These are phyloP conservation scores for Cryptococcus depauperatus DNA, from an alignment of 1,284 basidiomycete species.

Conservation along the genomic window DNA sequence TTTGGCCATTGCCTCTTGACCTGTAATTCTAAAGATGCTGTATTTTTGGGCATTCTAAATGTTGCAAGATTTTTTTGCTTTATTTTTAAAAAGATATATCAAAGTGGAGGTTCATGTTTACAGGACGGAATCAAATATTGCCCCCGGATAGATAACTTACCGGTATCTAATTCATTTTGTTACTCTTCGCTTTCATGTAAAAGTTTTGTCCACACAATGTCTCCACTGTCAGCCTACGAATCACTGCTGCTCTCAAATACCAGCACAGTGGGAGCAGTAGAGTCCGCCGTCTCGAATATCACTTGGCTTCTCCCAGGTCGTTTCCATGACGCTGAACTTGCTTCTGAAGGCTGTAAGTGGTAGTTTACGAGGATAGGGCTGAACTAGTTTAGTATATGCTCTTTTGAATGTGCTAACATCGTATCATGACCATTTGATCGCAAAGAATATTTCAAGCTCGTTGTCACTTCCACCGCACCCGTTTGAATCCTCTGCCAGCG, in stretches of 20 bases:
- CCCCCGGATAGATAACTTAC: too few relatives aligned
- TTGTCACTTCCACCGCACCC: conserved; percentile 55
- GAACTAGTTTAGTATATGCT: conserved; percentile 28
- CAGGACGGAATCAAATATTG: too few relatives aligned
- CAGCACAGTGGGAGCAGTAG: conserved; percentile 73
- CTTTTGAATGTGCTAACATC: conserved; percentile 37
- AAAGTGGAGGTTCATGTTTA: too few relatives aligned
- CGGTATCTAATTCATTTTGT: too few relatives aligned
- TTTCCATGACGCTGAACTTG: conserved; percentile 93
- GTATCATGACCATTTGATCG: conserved; percentile 76
- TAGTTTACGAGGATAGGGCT: conserved; percentile 8
- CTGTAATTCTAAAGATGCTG: not conserved
- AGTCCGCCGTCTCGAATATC: conserved; percentile 76
- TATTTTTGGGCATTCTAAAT: conserved; percentile 3
- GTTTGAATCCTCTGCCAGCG: conserved; percentile 18
- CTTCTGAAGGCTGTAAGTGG: conserved; percentile 77
- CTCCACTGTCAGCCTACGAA: conserved; percentile 55
- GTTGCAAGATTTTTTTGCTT: too few relatives aligned
- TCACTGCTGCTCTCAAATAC: conserved; percentile 72
- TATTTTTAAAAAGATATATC: too few relatives aligned
- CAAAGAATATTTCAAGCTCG: conserved; percentile 56
- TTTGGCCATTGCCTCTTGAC: conserved; percentile 2
- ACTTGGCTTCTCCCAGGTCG: conserved; percentile 92
- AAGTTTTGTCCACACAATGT: conserved; percentile 11
- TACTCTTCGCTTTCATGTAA: too few relatives aligned